phyloP scores from a whole-genome alignment of 345 rosid genomes.

The Alliaria petiolata region DNA sequence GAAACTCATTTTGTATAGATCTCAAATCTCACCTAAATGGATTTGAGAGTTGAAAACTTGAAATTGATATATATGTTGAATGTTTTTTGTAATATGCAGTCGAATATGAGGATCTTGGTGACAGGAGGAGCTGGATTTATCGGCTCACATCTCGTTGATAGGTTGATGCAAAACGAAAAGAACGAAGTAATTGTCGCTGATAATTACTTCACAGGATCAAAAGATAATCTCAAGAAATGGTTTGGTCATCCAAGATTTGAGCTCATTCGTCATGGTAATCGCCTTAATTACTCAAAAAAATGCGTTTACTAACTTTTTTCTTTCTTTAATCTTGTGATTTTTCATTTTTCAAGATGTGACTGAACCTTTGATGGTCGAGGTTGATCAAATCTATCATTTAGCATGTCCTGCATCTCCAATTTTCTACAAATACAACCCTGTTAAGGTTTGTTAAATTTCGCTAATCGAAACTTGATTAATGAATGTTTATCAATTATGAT shows the following conservation, averaged over 20 bases:
- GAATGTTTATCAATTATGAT: background rate
- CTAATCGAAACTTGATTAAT: background rate
- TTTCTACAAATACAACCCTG: slow-evolving; percentile 88
- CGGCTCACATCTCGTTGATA: slow-evolving; percentile 90
- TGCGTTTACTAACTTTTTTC: background rate
- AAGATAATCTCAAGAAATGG: slow-evolving; percentile 84
- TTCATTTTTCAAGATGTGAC: too few relatives aligned
- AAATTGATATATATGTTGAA: background rate
- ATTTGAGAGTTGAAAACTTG: background rate
- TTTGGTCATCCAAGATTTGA: slow-evolving; percentile 95
- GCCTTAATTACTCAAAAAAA: background rate
- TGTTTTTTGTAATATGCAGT: slow-evolving; percentile 43
- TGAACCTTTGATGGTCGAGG: slow-evolving; percentile 75
- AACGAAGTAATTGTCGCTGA: slow-evolving; percentile 89
- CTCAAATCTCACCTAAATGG: background rate
- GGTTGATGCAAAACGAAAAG: slow-evolving; percentile 83
- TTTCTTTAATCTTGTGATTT: too few relatives aligned
- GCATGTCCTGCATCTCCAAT: slow-evolving; percentile 99
- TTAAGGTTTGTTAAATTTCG: slow-evolving; percentile 52
- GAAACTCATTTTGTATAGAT: background rate
- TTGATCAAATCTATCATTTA: slow-evolving; percentile 90
- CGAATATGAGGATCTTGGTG: slow-evolving; percentile 88
- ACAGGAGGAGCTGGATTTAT: slow-evolving; percentile 98
- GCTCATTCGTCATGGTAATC: slow-evolving; percentile 85
- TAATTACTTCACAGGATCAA: slow-evolving; percentile 92